Conservation (phyloP, 176 grass and related monocot genomes). For the Carex parvula region DNA sequence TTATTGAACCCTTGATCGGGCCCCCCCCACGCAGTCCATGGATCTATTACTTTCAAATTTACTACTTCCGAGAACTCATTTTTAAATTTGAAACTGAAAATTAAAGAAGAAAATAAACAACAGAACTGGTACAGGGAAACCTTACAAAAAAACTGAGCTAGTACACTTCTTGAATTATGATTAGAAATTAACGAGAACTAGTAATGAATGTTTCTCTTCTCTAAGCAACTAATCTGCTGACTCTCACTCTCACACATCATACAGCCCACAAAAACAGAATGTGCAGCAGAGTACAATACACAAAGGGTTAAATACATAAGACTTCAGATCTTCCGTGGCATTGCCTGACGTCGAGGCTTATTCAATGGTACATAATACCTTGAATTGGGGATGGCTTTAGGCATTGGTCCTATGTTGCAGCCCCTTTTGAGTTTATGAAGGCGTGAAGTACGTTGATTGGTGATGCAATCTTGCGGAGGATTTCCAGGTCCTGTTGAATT, state of each 20-base stretch:
- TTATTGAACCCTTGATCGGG: background rate
- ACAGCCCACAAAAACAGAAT: too few relatives aligned
- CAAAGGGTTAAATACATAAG: too few relatives aligned
- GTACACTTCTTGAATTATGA: background rate
- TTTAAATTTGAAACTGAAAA: too few relatives aligned
- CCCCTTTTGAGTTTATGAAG: background rate
- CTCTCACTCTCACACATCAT: too few relatives aligned
- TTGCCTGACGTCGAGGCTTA: background rate
- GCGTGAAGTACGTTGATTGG: background rate
- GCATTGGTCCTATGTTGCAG: background rate
- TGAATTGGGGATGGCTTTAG: background rate
- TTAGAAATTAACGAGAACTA: background rate
- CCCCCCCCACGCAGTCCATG: background rate
- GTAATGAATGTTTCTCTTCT: background rate
- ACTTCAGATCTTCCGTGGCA: background rate
- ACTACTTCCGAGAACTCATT: too few relatives aligned
- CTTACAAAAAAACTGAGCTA: background rate
- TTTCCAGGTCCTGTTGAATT: too few relatives aligned
- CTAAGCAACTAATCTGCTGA: background rate
- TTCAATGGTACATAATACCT: background rate
- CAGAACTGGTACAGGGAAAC: too few relatives aligned
- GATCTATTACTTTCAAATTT: background rate
- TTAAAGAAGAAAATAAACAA: too few relatives aligned
- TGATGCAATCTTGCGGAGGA: background rate
- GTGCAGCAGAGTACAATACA: too few relatives aligned